Evolutionary conservation across 192 early-diverging fungal genomes (phyloP).

Genomic region (Funneliformis mosseae): DNA sequence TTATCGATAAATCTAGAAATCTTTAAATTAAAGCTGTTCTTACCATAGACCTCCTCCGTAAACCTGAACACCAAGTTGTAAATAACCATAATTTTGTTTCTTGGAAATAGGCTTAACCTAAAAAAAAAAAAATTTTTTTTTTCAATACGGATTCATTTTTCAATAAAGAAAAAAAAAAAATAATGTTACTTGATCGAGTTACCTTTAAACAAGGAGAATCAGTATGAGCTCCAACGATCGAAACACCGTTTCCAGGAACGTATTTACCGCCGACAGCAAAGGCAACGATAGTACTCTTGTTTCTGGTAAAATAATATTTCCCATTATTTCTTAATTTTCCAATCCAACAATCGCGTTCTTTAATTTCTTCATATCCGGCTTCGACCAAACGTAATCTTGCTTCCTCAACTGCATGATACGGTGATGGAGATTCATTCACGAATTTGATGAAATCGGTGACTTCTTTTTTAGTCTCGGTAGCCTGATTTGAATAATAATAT

Average conservation of each 20-base stretch:
- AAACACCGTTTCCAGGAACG: constrained; percentile 80
- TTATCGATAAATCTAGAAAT: neutral
- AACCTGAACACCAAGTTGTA: constrained; percentile 87
- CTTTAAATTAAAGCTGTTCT: neutral
- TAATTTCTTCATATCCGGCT: constrained; percentile 85
- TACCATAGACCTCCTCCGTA: constrained; percentile 97
- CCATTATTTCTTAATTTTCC: constrained; percentile 73
- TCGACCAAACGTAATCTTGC: constrained; percentile 67
- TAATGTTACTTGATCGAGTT: constrained; percentile 52
- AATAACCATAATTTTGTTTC: constrained; percentile 82
- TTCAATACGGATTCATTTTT: neutral
- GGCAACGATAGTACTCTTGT: constrained; percentile 82
- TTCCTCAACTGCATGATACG: constrained; percentile 94
- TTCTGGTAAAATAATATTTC: constrained; percentile 97
- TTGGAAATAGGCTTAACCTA: constrained; percentile 75
- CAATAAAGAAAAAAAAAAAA: neutral
- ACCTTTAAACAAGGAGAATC: constrained; percentile 97
- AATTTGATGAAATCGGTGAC: constrained; percentile 77
- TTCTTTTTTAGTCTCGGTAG: constrained; percentile 17
- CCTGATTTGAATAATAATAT: neutral
- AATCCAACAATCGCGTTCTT: constrained; percentile 85
- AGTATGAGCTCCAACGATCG: constrained; percentile 93
- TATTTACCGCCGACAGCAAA: constrained; percentile 94
- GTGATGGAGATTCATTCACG: constrained; percentile 90
- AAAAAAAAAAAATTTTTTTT: neutral